A percentile compares a stretch with the other conserved stretches of the same genome.
Conservation (phyloP, 768 basidiomycete genomes). For the Panaeolus papilionaceus region DNA sequence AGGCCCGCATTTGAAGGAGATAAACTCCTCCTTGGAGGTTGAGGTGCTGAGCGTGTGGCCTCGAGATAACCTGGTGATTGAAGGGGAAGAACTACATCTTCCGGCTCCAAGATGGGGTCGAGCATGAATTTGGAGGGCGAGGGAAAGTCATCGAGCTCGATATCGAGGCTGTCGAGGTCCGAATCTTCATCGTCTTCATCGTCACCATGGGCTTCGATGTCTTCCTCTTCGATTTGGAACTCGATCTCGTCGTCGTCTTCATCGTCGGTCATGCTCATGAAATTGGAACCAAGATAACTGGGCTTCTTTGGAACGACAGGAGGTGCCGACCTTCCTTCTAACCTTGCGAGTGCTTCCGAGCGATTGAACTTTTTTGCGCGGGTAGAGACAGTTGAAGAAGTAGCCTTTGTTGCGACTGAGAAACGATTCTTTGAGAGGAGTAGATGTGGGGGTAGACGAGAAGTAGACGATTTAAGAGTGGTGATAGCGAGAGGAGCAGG, state of each 20-base stretch:
- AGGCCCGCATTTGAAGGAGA: slow-evolving; percentile 18
- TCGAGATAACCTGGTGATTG: slow-evolving; percentile 14
- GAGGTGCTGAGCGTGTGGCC: slow-evolving; percentile 27
- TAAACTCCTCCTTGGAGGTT: slow-evolving; percentile 22
- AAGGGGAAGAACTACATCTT: slow-evolving; percentile 44
- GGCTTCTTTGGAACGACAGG: not conserved
- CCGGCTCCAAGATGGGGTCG: slow-evolving; percentile 38
- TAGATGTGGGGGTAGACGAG: slow-evolving; percentile 23
- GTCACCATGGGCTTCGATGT: slow-evolving; percentile 30
- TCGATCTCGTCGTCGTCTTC: slow-evolving; percentile 53
- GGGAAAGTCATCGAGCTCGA: slow-evolving; percentile 25
- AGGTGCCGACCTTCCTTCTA: slow-evolving; percentile 51
- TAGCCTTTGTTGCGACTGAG: slow-evolving; percentile 21
- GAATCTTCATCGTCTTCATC: slow-evolving; percentile 60
- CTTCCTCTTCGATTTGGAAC: slow-evolving; percentile 26
- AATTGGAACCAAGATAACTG: slow-evolving; percentile 42
- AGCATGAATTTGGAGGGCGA: slow-evolving; percentile 5
- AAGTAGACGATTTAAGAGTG: slow-evolving; percentile 18
- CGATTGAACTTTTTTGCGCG: slow-evolving; percentile 54
- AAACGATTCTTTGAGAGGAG: slow-evolving; percentile 20
- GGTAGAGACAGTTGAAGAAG: slow-evolving; percentile 49
- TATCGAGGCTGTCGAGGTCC: slow-evolving; percentile 40
- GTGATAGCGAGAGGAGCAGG: slow-evolving; percentile 28
- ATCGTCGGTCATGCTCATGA: slow-evolving; percentile 74
- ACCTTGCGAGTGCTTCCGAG: slow-evolving; percentile 64